These are phyloP conservation scores for Metroxylon sagu DNA, from an alignment of 176 grass and related monocot species.

Conservation along the genomic window DNA sequence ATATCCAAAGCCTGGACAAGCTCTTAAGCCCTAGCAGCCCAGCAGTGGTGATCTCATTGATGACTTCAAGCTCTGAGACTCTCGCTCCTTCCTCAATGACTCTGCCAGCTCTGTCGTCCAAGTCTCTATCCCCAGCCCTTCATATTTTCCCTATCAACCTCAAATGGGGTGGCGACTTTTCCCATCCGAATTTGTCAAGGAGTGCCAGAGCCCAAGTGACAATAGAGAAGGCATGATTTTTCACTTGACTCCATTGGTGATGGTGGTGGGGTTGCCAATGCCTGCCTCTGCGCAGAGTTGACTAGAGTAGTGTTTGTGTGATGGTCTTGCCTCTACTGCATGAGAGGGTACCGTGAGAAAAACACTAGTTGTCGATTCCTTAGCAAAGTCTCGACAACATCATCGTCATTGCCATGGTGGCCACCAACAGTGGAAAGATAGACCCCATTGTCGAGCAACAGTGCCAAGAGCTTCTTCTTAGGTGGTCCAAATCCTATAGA, in stretches of 20 bases:
- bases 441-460: conserved; percentile 26
- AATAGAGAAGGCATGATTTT: neutral
- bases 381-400: neutral
- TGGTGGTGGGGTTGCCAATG: neutral
- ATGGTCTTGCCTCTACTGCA: conserved; percentile 10
- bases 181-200: neutral
- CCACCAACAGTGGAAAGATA: neutral
- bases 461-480: conserved; percentile 31
- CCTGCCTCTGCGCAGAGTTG: neutral
- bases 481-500: conserved; percentile 26
- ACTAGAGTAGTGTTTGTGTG: neutral
- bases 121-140: neutral
- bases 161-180: neutral
- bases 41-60: conserved; percentile 31
- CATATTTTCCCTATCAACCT: neutral
- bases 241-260: neutral
- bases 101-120: neutral
- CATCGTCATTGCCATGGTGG: neutral
- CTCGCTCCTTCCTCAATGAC: conserved; percentile 22
- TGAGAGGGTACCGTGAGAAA: conserved; percentile 7
- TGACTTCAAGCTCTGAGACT: conserved; percentile 27
- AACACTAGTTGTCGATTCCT: conserved; percentile 9
- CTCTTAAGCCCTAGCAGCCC: conserved; percentile 18
- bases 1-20: conserved; percentile 6
- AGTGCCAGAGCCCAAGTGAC: neutral